Base-by-base conservation (phyloP, 768 basidiomycete species). In the Tulasnella sp. region DNA sequence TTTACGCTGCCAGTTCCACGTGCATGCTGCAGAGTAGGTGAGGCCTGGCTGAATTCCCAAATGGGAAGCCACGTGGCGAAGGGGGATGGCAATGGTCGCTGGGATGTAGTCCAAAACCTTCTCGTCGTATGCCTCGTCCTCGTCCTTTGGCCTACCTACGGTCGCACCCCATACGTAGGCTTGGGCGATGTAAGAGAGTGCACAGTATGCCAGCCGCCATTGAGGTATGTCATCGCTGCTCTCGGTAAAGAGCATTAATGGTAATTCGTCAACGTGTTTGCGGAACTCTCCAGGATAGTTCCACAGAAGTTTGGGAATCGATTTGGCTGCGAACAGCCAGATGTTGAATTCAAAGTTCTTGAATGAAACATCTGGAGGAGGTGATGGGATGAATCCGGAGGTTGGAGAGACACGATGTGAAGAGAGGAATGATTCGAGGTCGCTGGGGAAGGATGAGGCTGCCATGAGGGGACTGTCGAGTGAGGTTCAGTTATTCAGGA, bases 231-330 rank as follows among this genome's bases (percentile, higher is more conserved):
- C 48, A 14, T 1, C 40, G 34, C 40, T 2, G 76, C 48, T 64
- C 24, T 42, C 76, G 76, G 46, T 50, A 44, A 77, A 77, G 58
- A 64, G 31, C 7, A 77, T 14, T 34, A 77, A 77, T 14, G 76
- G 76, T 9, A 77, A 50, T 14, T 22, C 76, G 14, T 77, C 76
- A 31, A 77, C 76, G 28, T 77, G 76, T 41, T 48, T 77, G 18
- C 76, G 76, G 76, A 77, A 77, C 54, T 48, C 76, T 34, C 76
- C 76, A 20, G 76, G 76, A n/a, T 77, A 50, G 44, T 50, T 77
- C 76, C 76, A 77, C 1, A 77, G 46, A 14, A 77, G 76, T 24
- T 18, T 28, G 0, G 76, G 76, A 1, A 77, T 77, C 41, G 37
- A 44, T 64, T 77, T 77, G 46, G 76, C 76, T 42, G 58, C 34